Evolutionary conservation across 2,329 filamentous ascomycete species (phyloP).

Genomic region (Triangularia setosa): DNA sequence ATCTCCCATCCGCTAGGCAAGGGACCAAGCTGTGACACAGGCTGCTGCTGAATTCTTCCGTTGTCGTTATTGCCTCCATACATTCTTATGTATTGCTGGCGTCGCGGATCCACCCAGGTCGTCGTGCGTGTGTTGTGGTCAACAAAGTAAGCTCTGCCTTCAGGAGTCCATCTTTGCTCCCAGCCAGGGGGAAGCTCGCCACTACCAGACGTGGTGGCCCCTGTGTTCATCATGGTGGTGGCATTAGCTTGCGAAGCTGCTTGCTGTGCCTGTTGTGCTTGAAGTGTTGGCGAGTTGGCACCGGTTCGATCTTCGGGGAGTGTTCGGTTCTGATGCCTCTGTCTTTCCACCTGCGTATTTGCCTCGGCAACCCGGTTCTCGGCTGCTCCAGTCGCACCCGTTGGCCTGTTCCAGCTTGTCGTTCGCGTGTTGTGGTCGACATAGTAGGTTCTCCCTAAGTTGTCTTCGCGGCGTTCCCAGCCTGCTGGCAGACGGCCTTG

Average conservation of each 20-base stretch:
- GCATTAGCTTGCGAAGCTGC: conserved; percentile 48
- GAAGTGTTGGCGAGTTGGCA: conserved; percentile 80
- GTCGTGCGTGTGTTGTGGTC: conserved; percentile 98
- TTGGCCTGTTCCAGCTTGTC: conserved; percentile 92
- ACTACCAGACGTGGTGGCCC: conserved; percentile 87
- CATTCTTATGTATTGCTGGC: conserved; percentile 98
- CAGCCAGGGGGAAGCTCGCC: conserved; percentile 93
- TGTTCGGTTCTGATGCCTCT: conserved; percentile 91
- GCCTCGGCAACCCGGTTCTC: conserved; percentile 79
- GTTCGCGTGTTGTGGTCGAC: conserved; percentile 97
- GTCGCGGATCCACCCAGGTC: conserved; percentile 95
- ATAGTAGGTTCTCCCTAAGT: conserved; percentile 92
- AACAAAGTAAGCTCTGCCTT: conserved; percentile 93
- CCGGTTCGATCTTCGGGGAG: conserved; percentile 93
- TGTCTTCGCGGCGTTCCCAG: conserved; percentile 95
- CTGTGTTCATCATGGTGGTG: conserved; percentile 88
- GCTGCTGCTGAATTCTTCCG: conserved; percentile 91
- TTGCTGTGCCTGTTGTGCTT: conserved; percentile 49
- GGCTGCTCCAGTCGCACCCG: conserved; percentile 65
- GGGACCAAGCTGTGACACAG: conserved; percentile 92
- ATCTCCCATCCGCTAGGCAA: conserved; percentile 98
- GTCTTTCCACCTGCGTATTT: conserved; percentile 87
- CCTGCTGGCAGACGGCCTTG: conserved; percentile 88
- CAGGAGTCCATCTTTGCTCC: conserved; percentile 94
- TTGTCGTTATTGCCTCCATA: conserved; percentile 83